Evolutionary conservation across 805 yeast species (phyloP), one percentile per base, ranked within the genome.

Genomic region (Teunomyces panamensis): DNA sequence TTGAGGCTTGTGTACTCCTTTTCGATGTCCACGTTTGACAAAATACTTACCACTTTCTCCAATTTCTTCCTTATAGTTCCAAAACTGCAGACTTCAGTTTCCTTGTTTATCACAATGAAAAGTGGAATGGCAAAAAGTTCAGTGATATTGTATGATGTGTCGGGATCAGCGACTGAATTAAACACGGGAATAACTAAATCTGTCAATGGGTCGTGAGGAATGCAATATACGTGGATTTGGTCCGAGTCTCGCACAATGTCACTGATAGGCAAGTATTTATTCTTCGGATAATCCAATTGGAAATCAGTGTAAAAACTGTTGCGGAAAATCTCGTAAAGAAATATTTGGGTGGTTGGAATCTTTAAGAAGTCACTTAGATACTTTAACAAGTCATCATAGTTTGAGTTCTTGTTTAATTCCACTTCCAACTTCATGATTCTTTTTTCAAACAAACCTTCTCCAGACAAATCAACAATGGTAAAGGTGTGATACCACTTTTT

Each of bases 81-180:
- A 58, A 78, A 82, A 20, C 88, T 82, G 2, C 58, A 56, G 4
- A 74, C 63, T 33, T 87, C 92, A 3, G 54, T 48, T 1, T 71
- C 73, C 30, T 71, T 69, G 1, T 75, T 59, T 45, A 89, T 57
- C 0, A 82, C 75, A 27, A 90, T 71, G 55, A 90, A 83, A 56
- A 89, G 81, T 2, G 98, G 98, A 1, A 84, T 62, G 1, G 90
- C 95, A 66, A 89, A 87, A 1, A 83, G 65, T 37, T 73, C 73
- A 0, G 76, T 71, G 9, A 68, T 60, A 9, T 64, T 63, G 44
- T 67, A 65, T 1, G 70, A 62, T 39, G 57, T 54, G 45, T 69
- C 68, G 47, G 69, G 47, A 62, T 74, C 65, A 56, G 72, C 60
- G 54, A 75, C 58, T 36, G 63, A 49, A 32, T 74, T 83, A 47